phyloP scores from a whole-genome alignment of 257 asterid species.

The Misopates orontium region DNA sequence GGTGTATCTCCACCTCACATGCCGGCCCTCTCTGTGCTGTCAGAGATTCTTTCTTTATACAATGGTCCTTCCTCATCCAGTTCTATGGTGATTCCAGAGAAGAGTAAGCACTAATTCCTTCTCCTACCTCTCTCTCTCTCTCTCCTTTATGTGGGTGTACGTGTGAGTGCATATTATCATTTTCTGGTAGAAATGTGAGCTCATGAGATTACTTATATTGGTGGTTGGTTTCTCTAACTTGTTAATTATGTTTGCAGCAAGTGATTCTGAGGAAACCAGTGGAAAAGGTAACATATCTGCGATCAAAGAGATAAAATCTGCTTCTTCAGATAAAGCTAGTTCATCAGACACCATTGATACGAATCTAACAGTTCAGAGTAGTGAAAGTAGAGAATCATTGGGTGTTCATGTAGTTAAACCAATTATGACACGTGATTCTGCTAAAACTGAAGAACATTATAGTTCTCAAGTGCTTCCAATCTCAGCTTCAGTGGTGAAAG shows the following conservation, averaged over 20 bases:
- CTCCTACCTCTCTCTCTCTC: conserved; percentile 1
- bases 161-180: background rate
- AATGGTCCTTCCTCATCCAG: conserved; percentile 37
- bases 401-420: conserved; percentile 27
- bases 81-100: conserved; percentile 30
- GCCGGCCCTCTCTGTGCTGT: conserved; percentile 44
- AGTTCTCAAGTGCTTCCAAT: conserved; percentile 23
- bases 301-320: conserved; percentile 31
- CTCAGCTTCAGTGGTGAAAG: background rate
- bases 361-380: conserved; percentile 14
- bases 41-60: conserved; percentile 53
- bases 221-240: conserved; percentile 20
- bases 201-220: conserved; percentile 7
- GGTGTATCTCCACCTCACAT: conserved; percentile 36
- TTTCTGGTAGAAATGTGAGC: background rate
- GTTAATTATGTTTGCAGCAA: conserved; percentile 34
- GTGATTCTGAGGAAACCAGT: conserved; percentile 23
- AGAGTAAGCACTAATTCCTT: conserved; percentile 41
- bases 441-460: conserved; percentile 34
- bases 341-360: conserved; percentile 19
- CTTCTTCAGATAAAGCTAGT: conserved; percentile 29
- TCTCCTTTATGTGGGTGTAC: conserved; percentile 1
- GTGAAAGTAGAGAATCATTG: conserved; percentile 26
- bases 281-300: conserved; percentile 27
- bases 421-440: conserved; percentile 26